Evolutionary conservation across 1,284 basidiomycete species (phyloP), one percentile per base, ranked within the genome.

Genomic region (Fereydounia khargensis): DNA sequence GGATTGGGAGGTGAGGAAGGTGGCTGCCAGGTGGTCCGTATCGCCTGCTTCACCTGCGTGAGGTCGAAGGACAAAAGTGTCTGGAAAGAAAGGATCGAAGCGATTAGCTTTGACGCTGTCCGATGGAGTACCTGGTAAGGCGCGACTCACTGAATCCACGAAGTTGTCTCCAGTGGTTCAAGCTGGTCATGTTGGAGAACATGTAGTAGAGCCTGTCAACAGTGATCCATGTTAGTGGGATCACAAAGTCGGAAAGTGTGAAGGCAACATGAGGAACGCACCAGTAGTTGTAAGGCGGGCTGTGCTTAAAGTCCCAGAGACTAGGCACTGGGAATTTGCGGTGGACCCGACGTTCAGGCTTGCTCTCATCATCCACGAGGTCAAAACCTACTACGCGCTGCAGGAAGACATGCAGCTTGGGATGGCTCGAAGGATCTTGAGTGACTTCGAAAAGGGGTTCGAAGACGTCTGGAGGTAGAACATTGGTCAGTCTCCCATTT

Each of bases 31-130:
- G 77, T 98, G 95, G 76, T 98, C 94, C 0, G 95, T 90, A 75
- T 99, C 95, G 31, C 95, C 95, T 1, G 95, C 95, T 80, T 99
- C 95, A 43, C 95, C 95, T 20, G 89, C 89, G 77, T 98, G 95
- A 1, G 95, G 95, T 31, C 95, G 86, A 47, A 99, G 84, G 28
- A 97, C 94, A 73, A 99, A 94, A 0, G 94, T 98, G 24, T 46
- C n/a, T n/a, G n/a, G n/a, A n/a, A 61, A 40, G 50, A n/a, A n/a
- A n/a, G n/a, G n/a, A n/a, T n/a, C n/a, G n/a, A n/a, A n/a, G n/a
- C n/a, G n/a, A n/a, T n/a, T n/a, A n/a, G n/a, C n/a, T n/a, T n/a
- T n/a, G n/a, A n/a, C n/a, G n/a, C n/a, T n/a, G n/a, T n/a, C n/a
- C n/a, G n/a, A n/a, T n/a, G n/a, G n/a, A n/a, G n/a, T n/a, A n/a